Conservation (phyloP, 2,329 filamentous ascomycete species). For the Emmonsia crescens region DNA sequence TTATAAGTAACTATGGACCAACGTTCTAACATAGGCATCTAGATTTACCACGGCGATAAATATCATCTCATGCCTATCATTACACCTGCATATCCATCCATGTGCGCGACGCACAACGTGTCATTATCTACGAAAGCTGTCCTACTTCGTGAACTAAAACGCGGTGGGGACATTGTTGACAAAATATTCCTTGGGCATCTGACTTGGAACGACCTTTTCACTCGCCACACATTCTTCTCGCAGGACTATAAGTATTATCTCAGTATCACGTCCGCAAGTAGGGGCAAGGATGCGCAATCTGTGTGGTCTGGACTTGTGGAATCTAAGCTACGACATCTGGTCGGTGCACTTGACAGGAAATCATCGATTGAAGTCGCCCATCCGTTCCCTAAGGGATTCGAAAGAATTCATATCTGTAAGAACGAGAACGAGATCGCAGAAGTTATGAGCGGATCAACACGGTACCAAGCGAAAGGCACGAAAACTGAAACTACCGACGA, state of each 20-base stretch:
- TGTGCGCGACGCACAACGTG: conserved; percentile 95
- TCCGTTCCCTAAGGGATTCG: conserved; percentile 86
- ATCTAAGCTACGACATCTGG: conserved; percentile 80
- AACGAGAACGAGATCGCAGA: conserved; percentile 51
- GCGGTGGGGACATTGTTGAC: conserved; percentile 65
- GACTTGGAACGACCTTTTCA: conserved; percentile 79
- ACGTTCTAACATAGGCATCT: background rate
- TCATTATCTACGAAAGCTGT: conserved; percentile 74
- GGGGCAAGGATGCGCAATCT: conserved; percentile 71
- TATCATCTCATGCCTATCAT: conserved; percentile 97
- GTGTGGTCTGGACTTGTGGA: conserved; percentile 88
- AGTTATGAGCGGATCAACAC: conserved; percentile 51
- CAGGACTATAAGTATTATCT: conserved; percentile 92
- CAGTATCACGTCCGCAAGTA: conserved; percentile 72
- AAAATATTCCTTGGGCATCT: conserved; percentile 66
- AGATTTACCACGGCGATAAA: conserved; percentile 69
- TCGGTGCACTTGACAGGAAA: conserved; percentile 71
- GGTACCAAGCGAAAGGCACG: conserved; percentile 46
- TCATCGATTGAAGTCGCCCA: conserved; percentile 71
- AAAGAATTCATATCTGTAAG: conserved; percentile 63
- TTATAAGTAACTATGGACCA: background rate
- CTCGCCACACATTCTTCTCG: conserved; percentile 88
- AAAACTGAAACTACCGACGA: conserved; percentile 44
- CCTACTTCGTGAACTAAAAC: conserved; percentile 70
- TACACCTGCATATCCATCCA: conserved; percentile 91